These are phyloP conservation scores for Ogataea ganodermae DNA, from an alignment of 805 yeast species.

Conservation along the genomic window DNA sequence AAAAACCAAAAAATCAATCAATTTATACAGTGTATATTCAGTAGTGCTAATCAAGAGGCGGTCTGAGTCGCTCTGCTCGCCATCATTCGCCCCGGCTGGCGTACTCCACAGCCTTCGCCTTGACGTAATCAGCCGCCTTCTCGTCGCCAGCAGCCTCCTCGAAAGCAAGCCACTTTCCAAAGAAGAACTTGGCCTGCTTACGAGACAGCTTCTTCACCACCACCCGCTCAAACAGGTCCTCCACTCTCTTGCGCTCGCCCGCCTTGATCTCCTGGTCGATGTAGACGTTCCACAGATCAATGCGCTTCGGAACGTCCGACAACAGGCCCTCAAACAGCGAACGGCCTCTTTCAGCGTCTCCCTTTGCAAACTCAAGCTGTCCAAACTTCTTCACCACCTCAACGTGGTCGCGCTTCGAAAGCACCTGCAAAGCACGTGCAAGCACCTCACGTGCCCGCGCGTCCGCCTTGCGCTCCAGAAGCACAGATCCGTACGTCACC, in stretches of 20 bases:
- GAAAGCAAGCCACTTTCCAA: constrained; percentile 84
- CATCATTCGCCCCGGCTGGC: constrained; percentile 18
- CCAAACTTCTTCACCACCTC: constrained; percentile 88
- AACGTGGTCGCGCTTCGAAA: constrained; percentile 72
- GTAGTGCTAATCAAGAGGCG: background rate
- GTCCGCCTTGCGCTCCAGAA: constrained; percentile 56
- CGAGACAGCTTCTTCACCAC: constrained; percentile 64
- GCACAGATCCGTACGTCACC: constrained; percentile 78
- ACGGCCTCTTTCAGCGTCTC: constrained; percentile 93
- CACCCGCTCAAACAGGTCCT: constrained; percentile 81
- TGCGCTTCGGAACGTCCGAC: constrained; percentile 86
- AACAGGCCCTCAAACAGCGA: constrained; percentile 91
- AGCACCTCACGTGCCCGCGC: constrained; percentile 73
- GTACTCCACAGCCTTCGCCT: constrained; percentile 85
- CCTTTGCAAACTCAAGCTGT: constrained; percentile 80
- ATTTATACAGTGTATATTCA: background rate
- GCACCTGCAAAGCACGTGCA: constrained; percentile 67
- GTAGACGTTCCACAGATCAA: constrained; percentile 94
- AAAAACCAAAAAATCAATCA: background rate
- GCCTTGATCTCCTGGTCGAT: constrained; percentile 87
- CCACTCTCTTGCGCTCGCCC: constrained; percentile 66
- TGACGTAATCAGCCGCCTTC: constrained; percentile 77
- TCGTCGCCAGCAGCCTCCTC: constrained; percentile 72
- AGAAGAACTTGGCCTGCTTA: constrained; percentile 93
- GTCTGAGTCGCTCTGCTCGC: background rate